Percentiles rank a stretch among this genome's conserved stretches.
Conservation (phyloP, 345 rosid species). For the Noccaea bulbosa region DNA sequence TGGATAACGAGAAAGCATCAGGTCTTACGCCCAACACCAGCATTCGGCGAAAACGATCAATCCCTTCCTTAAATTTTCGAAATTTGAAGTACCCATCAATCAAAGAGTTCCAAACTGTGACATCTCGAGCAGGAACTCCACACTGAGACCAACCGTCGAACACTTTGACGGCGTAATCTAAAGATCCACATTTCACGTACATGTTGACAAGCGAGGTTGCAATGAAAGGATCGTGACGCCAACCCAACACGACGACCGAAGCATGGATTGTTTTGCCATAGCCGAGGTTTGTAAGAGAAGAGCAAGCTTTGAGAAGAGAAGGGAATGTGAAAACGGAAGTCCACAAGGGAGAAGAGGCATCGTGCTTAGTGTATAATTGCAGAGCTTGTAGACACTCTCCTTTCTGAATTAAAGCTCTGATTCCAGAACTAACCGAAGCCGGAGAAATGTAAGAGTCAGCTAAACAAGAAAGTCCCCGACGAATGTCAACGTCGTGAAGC, state of each 20-base stretch:
- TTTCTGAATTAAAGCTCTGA: constrained; percentile 52
- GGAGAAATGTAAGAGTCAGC: constrained; percentile 33
- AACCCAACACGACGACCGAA: constrained; percentile 51
- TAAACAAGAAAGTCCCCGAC: constrained; percentile 45
- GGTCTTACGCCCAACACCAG: constrained; percentile 57
- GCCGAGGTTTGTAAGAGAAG: constrained; percentile 48
- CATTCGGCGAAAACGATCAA: constrained; percentile 59
- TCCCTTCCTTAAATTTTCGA: constrained; percentile 51
- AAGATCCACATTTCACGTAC: constrained; percentile 67
- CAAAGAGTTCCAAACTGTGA: constrained; percentile 72
- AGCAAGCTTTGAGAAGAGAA: constrained; percentile 71
- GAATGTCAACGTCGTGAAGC: constrained; percentile 29
- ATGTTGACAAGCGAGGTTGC: constrained; percentile 64
- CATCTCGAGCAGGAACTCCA: constrained; percentile 48
- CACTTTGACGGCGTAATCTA: constrained; percentile 63
- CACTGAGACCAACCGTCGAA: constrained; percentile 59
- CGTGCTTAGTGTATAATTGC: constrained; percentile 49
- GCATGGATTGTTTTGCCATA: constrained; percentile 66
- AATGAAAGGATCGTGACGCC: constrained; percentile 56
- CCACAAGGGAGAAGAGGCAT: constrained; percentile 38
- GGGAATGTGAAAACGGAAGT: constrained; percentile 62
- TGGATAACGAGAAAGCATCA: constrained; percentile 69
- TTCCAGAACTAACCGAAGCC: constrained; percentile 45
- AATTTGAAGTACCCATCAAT: constrained; percentile 63
- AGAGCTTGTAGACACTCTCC: constrained; percentile 55